These are phyloP conservation scores for Colletotrichum sp. DNA, from an alignment of 2,329 filamentous ascomycete genomes.

Conservation along the genomic window DNA sequence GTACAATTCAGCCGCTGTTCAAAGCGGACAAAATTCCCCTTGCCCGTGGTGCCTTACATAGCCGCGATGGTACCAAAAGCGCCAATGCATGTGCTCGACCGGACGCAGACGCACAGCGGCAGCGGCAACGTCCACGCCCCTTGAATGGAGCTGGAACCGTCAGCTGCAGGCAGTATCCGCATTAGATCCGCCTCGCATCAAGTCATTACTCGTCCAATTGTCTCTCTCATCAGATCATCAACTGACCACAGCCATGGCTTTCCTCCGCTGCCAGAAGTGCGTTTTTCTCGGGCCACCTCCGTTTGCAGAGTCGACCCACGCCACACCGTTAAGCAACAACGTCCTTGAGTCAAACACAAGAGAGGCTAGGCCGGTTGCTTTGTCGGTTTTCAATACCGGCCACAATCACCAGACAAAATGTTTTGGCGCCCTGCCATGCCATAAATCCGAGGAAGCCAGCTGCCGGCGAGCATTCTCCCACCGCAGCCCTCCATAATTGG, in stretches of 20 bases:
- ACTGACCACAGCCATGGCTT: neutral
- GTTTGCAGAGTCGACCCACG: neutral
- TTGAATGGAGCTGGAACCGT: neutral
- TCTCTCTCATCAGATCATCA: neutral
- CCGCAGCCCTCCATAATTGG: neutral
- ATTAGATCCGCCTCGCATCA: constrained; percentile 7
- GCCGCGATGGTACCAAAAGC: constrained; percentile 4
- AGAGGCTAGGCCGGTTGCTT: neutral
- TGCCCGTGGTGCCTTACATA: constrained; percentile 7
- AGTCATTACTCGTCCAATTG: constrained; percentile 2
- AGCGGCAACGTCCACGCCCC: neutral
- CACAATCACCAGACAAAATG: neutral
- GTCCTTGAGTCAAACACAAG: neutral
- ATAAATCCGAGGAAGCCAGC: neutral
- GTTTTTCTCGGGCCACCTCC: neutral
- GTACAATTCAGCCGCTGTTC: neutral
- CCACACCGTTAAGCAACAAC: neutral
- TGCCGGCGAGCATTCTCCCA: neutral
- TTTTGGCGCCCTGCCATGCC: neutral
- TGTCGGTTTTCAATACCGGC: neutral
- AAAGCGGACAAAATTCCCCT: neutral
- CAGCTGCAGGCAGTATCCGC: neutral
- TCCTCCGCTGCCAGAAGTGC: neutral
- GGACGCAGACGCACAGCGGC: neutral
- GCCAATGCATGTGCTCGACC: neutral